A percentile compares a stretch with the other conserved stretches of the same genome.
These are phyloP conservation scores for Oldenlandia corymbosa DNA, from an alignment of 257 asterid species.

Conservation along the genomic window DNA sequence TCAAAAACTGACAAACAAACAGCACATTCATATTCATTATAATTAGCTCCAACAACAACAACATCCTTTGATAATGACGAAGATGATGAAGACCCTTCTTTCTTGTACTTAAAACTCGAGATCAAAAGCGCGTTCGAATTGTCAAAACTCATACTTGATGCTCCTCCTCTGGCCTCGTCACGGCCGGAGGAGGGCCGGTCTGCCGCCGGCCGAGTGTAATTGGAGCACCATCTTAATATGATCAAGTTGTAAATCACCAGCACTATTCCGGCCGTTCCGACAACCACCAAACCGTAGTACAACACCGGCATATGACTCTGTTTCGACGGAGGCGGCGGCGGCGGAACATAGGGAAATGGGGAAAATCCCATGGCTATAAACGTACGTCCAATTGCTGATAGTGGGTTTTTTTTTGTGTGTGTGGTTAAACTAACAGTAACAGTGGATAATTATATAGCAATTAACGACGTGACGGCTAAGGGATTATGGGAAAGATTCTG, in stretches of 20 bases:
- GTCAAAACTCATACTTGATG: constrained; percentile 12
- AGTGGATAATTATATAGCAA: no score
- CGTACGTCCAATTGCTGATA: not conserved
- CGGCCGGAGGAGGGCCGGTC: constrained; percentile 2
- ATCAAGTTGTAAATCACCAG: constrained; percentile 27
- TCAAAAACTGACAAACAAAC: constrained; percentile 67
- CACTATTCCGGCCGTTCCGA: constrained; percentile 22
- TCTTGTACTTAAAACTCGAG: constrained; percentile 55
- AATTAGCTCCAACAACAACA: not conserved
- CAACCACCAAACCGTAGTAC: constrained; percentile 26
- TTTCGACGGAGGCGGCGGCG: constrained; percentile 6
- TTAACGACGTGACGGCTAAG: constrained; percentile 13
- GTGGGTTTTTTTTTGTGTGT: not conserved
- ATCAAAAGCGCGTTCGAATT: constrained; percentile 14
- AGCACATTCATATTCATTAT: constrained; percentile 33
- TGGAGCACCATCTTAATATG: constrained; percentile 29
- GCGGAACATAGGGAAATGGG: constrained; percentile 14
- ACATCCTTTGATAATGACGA: constrained; percentile 4
- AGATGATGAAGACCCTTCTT: constrained; percentile 15
- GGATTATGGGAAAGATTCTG: not conserved
- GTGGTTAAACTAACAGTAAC: not conserved
- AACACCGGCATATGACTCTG: constrained; percentile 16
- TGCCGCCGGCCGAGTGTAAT: not conserved
- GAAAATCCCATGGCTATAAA: constrained; percentile 16
- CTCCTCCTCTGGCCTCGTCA: not conserved